Conservation (phyloP, 2,329 filamentous ascomycete genomes). For the Fusarium concolor region DNA sequence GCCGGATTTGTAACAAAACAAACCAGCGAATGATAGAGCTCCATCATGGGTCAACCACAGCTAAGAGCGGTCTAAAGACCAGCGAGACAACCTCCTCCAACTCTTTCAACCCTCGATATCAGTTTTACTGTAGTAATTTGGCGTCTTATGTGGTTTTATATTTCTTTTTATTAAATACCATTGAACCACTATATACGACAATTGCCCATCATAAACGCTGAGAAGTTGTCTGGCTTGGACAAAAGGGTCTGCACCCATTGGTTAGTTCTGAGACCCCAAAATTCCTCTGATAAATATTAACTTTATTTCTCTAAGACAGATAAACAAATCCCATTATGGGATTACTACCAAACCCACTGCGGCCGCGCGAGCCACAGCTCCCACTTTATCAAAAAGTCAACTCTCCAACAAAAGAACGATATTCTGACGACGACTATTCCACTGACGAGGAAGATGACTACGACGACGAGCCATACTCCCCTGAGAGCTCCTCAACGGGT, state of each 20-base stretch:
- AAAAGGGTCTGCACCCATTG: constrained; percentile 16
- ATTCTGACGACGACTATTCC: constrained; percentile 62
- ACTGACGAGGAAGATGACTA: constrained; percentile 61
- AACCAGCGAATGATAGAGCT: constrained; percentile 40
- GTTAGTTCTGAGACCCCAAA: constrained; percentile 14
- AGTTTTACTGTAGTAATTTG: neutral
- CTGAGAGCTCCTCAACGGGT: constrained; percentile 57
- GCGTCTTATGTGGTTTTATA: neutral
- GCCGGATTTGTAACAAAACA: constrained; percentile 41
- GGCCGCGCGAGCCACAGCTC: constrained; percentile 60
- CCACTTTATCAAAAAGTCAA: constrained; percentile 63
- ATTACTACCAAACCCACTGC: constrained; percentile 60
- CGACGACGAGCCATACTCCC: constrained; percentile 57
- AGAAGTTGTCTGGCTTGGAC: constrained; percentile 26
- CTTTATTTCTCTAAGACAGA: constrained; percentile 11
- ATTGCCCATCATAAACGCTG: neutral
- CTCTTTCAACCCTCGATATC: constrained; percentile 1
- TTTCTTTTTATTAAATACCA: neutral
- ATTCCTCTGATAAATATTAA: constrained; percentile 25
- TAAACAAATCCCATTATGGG: constrained; percentile 57
- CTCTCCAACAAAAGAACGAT: constrained; percentile 61
- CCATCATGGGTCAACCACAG: constrained; percentile 21
- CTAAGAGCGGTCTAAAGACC: constrained; percentile 15
- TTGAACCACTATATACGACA: neutral
- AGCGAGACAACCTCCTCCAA: neutral